A percentile compares a stretch with the other conserved stretches of the same genome.
Conservation (phyloP, 495 filamentous ascomycete species). For the Venustampulla echinocandica region DNA sequence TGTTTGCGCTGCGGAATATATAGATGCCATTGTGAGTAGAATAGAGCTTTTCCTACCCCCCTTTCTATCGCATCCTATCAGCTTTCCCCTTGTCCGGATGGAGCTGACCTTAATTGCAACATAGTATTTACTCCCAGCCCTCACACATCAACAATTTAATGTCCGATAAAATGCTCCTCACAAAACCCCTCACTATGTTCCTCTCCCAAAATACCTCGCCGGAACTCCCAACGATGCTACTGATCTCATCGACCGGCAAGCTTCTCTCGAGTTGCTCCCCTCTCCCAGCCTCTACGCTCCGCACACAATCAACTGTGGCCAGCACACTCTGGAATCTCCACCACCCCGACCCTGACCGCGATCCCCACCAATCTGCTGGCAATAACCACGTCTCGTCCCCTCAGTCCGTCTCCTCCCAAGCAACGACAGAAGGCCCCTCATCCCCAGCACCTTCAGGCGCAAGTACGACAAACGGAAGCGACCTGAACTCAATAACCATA, state of each 20-base stretch:
- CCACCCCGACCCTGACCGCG: conserved; percentile 16
- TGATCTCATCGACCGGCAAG: conserved; percentile 23
- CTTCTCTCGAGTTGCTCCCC: conserved; percentile 23
- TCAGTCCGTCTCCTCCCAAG: no score
- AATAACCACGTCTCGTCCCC: no score
- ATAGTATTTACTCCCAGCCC: conserved; percentile 9
- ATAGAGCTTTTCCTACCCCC: no score
- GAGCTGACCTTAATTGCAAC: background rate
- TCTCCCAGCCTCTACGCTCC: conserved; percentile 20
- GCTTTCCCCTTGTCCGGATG: no score
- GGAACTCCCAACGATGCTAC: conserved; percentile 19
- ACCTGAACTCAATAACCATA: conserved; percentile 32
- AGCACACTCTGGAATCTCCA: conserved; percentile 24
- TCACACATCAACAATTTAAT: conserved; percentile 5
- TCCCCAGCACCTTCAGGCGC: conserved; percentile 2
- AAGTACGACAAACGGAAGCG: conserved; percentile 6
- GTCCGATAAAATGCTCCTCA: conserved; percentile 24
- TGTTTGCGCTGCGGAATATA: no score
- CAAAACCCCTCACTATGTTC: conserved; percentile 21
- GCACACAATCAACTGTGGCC: conserved; percentile 25
- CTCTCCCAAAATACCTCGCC: conserved; percentile 20
- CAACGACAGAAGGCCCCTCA: background rate
- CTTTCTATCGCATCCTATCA: no score
- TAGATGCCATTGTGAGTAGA: conserved; percentile 18
- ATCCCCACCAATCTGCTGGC: no score